Conservation (phyloP, 345 rosid genomes). For the Conringia planisiliqua region DNA sequence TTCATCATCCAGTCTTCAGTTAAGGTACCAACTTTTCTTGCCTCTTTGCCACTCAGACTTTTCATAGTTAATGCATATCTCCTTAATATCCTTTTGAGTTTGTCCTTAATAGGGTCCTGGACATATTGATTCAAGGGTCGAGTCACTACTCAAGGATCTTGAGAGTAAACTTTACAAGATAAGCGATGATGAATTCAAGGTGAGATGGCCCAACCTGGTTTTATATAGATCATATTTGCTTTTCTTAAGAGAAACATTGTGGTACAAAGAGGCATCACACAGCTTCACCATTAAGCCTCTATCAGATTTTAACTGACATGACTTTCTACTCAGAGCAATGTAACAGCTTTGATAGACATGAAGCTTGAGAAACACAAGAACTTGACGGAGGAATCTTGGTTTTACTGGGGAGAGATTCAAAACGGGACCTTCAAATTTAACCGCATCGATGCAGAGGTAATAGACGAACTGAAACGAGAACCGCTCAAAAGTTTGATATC, state of each 20-base stretch:
- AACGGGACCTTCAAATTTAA: slow-evolving; percentile 68
- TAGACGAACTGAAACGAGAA: too few species aligned
- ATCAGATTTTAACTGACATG: not conserved
- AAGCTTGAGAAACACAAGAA: slow-evolving; percentile 91
- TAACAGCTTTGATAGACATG: slow-evolving; percentile 70
- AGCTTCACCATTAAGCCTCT: not conserved
- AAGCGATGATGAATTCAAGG: slow-evolving; percentile 80
- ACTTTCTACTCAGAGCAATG: slow-evolving; percentile 55
- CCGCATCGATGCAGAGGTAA: slow-evolving; percentile 69
- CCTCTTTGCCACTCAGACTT: not conserved
- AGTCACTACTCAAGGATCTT: slow-evolving; percentile 62
- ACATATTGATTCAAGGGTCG: slow-evolving; percentile 67
- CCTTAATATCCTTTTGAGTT: not conserved
- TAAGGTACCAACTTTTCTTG: not conserved
- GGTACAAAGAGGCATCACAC: not conserved
- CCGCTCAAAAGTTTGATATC: too few species aligned
- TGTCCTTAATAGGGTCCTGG: slow-evolving; percentile 53
- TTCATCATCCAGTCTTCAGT: not conserved
- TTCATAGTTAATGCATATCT: not conserved
- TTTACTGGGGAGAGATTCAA: slow-evolving; percentile 66
- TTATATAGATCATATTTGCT: not conserved
- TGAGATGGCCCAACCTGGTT: slow-evolving; percentile 24
- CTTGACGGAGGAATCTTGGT: slow-evolving; percentile 64
- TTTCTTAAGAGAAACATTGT: not conserved
- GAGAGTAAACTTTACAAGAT: slow-evolving; percentile 64